Evolutionary conservation across 2,329 filamentous ascomycete species (phyloP).

Genomic region (Talaromyces sp.): DNA sequence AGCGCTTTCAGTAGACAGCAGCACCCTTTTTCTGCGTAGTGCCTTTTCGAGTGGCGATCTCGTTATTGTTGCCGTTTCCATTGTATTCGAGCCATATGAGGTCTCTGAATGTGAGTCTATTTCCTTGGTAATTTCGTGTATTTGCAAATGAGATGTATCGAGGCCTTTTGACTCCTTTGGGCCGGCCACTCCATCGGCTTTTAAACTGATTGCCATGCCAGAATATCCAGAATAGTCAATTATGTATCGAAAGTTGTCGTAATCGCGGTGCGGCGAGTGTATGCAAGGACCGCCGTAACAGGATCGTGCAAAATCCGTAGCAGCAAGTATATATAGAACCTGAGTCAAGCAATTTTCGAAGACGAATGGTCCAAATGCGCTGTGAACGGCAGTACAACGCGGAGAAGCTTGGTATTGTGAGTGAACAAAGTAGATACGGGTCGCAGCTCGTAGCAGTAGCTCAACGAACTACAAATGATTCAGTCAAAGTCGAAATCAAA

Average conservation of each 20-base stretch:
- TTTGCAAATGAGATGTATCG: neutral
- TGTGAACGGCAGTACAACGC: neutral
- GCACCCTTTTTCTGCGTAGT: constrained; percentile 26
- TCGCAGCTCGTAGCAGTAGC: neutral
- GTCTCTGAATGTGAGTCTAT: neutral
- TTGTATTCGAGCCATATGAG: neutral
- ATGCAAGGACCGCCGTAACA: neutral
- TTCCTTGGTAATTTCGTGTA: neutral
- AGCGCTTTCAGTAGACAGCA: constrained; percentile 36
- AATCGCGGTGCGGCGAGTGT: no score
- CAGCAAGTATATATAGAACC: neutral
- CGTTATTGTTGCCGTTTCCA: constrained; percentile 3
- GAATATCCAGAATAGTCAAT: neutral
- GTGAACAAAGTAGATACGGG: neutral
- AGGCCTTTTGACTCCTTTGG: constrained; percentile 2
- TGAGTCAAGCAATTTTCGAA: neutral
- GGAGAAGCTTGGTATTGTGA: neutral
- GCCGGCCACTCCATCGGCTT: neutral
- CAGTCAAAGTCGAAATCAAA: neutral
- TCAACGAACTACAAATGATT: neutral
- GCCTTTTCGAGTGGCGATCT: neutral
- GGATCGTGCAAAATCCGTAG: neutral
- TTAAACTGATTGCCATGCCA: constrained; percentile 19
- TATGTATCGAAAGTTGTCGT: neutral
- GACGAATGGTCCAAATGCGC: neutral